Percentiles rank a stretch among this genome's conserved stretches.
Conservation (phyloP, 2,329 filamentous ascomycete species). For the Fusarium brevicatenulatum region DNA sequence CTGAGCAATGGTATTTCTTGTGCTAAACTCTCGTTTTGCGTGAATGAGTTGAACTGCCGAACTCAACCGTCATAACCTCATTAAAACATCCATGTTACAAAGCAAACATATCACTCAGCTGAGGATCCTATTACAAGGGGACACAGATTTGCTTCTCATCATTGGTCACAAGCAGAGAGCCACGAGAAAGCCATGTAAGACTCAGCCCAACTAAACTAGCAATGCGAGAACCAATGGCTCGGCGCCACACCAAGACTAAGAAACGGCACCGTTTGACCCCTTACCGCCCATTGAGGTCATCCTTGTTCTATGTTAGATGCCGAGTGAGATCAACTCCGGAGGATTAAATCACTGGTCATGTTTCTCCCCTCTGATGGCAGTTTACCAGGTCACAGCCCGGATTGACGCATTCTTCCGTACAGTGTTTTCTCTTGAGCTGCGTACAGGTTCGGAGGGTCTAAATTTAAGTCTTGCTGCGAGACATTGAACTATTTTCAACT, state of each 20-base stretch:
- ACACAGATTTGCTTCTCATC: neutral
- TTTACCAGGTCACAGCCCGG: constrained; percentile 17
- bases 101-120: constrained; percentile 22
- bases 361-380: neutral
- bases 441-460: constrained; percentile 1
- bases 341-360: constrained; percentile 15
- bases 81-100: neutral
- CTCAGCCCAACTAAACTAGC: constrained; percentile 34
- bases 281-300: constrained; percentile 16
- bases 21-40: too few species aligned
- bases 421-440: constrained; percentile 16
- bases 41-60: neutral
- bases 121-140: constrained; percentile 10
- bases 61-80: neutral
- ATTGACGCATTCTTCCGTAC: constrained; percentile 30
- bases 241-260: constrained; percentile 21
- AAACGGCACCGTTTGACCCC: constrained; percentile 24
- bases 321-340: neutral
- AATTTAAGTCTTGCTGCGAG: constrained; percentile 10
- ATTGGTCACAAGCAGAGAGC: constrained; percentile 25
- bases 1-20: neutral
- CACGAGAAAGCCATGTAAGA: constrained; percentile 40
- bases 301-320: neutral
- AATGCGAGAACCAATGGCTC: constrained; percentile 33
- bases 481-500: constrained; percentile 1